phyloP scores from a whole-genome alignment of 768 basidiomycete species.

The Royoungia palumana region DNA sequence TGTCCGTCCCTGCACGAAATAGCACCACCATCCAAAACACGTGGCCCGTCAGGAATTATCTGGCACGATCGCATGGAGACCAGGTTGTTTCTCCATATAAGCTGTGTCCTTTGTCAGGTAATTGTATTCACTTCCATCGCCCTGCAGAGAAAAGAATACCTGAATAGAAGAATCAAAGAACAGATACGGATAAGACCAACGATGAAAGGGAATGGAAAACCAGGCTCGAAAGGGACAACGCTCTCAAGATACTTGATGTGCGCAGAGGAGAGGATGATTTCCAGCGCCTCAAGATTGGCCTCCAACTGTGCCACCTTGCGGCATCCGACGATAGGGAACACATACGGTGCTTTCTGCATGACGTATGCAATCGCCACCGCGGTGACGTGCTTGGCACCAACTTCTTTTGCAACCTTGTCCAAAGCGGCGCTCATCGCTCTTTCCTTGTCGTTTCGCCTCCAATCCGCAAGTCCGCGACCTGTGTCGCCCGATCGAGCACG shows the following conservation, averaged over 20 bases:
- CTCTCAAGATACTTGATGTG: slow-evolving; percentile 47
- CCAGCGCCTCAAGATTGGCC: slow-evolving; percentile 49
- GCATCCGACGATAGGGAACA: slow-evolving; percentile 51
- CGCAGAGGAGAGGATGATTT: slow-evolving; percentile 41
- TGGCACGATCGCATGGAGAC: slow-evolving; percentile 1
- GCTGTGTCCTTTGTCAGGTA: slow-evolving; percentile 13
- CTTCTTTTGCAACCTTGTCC: slow-evolving; percentile 48
- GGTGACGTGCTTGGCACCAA: slow-evolving; percentile 46
- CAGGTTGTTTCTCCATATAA: slow-evolving; percentile 21
- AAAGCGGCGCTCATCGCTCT: slow-evolving; percentile 40
- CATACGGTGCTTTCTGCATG: slow-evolving; percentile 50
- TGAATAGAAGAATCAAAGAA: neutral
- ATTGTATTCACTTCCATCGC: slow-evolving; percentile 24
- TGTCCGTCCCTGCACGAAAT: no score
- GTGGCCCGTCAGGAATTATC: neutral
- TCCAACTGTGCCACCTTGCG: slow-evolving; percentile 51
- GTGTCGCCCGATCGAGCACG: slow-evolving; percentile 25
- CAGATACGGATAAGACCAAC: slow-evolving; percentile 22
- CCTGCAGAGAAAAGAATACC: slow-evolving; percentile 11
- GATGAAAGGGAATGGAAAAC: slow-evolving; percentile 39
- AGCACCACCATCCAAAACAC: no score
- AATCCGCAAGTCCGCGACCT: slow-evolving; percentile 31
- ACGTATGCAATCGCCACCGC: slow-evolving; percentile 46
- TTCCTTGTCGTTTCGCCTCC: slow-evolving; percentile 49
- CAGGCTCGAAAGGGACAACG: slow-evolving; percentile 41